A percentile compares a stretch with the other conserved stretches of the same genome.
These are phyloP conservation scores for Pisolithus sp. DNA, from an alignment of 768 basidiomycete genomes.

Conservation along the genomic window DNA sequence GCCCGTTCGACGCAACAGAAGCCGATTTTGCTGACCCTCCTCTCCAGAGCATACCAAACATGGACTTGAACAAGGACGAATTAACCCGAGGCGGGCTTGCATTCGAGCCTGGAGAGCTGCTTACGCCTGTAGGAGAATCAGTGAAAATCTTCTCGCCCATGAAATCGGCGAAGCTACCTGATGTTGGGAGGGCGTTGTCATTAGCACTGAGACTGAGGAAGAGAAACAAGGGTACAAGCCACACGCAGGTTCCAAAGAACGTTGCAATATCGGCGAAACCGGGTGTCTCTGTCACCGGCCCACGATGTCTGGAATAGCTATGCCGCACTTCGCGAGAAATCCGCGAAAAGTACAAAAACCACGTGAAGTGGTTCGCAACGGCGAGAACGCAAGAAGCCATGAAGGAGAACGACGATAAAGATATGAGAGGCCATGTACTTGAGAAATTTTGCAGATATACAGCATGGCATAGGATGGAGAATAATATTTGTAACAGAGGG, in stretches of 20 bases:
- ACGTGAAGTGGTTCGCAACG: constrained; percentile 86
- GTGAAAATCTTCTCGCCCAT: neutral
- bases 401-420: constrained; percentile 79
- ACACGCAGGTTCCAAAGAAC: constrained; percentile 82
- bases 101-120: constrained; percentile 16
- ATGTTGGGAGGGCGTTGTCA: constrained; percentile 85
- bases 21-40: constrained; percentile 38
- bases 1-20: constrained; percentile 54
- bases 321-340: constrained; percentile 60
- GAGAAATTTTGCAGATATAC: constrained; percentile 95
- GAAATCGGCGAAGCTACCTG: constrained; percentile 34
- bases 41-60: constrained; percentile 41
- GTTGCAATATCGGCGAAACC: constrained; percentile 73
- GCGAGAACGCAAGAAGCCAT: constrained; percentile 81
- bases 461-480: constrained; percentile 79
- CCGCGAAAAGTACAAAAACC: constrained; percentile 92
- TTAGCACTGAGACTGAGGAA: constrained; percentile 96
- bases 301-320: constrained; percentile 39
- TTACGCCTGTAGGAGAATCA: neutral
- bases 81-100: constrained; percentile 37
- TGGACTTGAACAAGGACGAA: constrained; percentile 62
- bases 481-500: constrained; percentile 64
- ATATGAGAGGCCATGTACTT: constrained; percentile 85
- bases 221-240: constrained; percentile 85
- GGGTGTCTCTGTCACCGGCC: constrained; percentile 27